Evolutionary conservation across 257 asterid species (phyloP), one percentile per base, ranked within the genome.

Genomic region (Linaria vulgaris): DNA sequence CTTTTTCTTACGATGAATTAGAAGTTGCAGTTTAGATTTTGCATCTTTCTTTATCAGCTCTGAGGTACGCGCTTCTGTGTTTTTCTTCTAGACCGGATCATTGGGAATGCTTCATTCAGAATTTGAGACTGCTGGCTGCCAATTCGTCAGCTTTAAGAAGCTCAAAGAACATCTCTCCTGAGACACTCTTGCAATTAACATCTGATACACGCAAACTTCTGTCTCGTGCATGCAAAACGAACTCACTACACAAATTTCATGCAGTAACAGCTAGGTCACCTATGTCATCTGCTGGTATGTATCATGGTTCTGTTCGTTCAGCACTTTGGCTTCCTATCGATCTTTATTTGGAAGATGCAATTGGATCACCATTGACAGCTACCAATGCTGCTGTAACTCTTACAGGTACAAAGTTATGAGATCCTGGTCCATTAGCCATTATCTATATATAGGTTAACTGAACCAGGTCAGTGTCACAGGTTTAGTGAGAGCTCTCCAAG

Each of bases 261-360:
- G 84, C 88, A 30, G 82, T 85, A 54, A 72, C 82, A 79, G 82
- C 82, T 45, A 82, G 79, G 62, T 79, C 82, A 37, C 81, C 82
- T 64, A 60, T 76, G 74, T 74, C 92, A 72, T 80, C 88, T 61
- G 72, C 83, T 47, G 81, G 82, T 64, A 89, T 76, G 53, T 79
- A 68, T 68, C 81, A 76, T 68, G 91, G 87, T 64, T 67, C 83
- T 67, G 69, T 74, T 71, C 79, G 65, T 69, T 84, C 99, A 16
- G 72, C 83, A n/a, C 85, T 79, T 70, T 94, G 99, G 99, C 90
- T 90, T 72, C 95, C 99, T 30, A 74, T 94, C 64, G 97, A 94
- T 80, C 75, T 94, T 58, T 94, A 84, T 80, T 78, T 94, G 69
- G 99, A 90, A 81, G 97, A 94, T 78, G 53, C 76, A 64, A 83